Conservation (phyloP, 75 land plant species). For the Isoetes taiwanensis region DNA sequence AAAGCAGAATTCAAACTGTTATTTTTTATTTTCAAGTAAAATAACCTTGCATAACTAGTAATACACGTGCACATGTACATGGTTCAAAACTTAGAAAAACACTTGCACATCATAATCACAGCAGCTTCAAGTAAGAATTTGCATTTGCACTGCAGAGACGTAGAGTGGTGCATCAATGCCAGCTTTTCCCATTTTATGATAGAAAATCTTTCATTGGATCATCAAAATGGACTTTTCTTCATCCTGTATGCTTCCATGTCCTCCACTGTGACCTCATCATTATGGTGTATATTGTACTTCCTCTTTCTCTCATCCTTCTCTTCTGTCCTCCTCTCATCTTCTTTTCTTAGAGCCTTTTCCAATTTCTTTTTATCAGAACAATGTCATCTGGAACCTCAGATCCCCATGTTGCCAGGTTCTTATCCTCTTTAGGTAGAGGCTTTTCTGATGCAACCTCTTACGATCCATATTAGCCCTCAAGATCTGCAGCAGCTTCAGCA, state of each 20-base stretch:
- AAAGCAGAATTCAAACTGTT: too few species aligned
- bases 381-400: constrained; percentile 65
- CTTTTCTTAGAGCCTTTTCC: constrained; percentile 76
- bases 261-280: constrained; percentile 86
- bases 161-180: too few species aligned
- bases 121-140: too few species aligned
- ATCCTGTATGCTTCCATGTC: constrained; percentile 95
- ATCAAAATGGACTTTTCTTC: constrained; percentile 82
- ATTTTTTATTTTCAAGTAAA: too few species aligned
- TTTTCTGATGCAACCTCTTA: constrained; percentile 42
- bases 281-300: constrained; percentile 80
- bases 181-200: too few species aligned
- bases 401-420: constrained; percentile 78
- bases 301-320: constrained; percentile 87
- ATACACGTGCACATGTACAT: too few species aligned
- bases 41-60: too few species aligned
- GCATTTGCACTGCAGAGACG: too few species aligned
- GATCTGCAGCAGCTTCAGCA: constrained; percentile 70
- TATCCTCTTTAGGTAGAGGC: constrained; percentile 45
- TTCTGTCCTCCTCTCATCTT: constrained; percentile 73
- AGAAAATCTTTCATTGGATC: constrained; percentile 95
- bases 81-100: too few species aligned
- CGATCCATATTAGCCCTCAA: constrained; percentile 76
- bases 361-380: constrained; percentile 50
- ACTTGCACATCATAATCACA: too few species aligned